phyloP scores from a whole-genome alignment of 1,284 basidiomycete species.

The Schizophyllum commune region DNA sequence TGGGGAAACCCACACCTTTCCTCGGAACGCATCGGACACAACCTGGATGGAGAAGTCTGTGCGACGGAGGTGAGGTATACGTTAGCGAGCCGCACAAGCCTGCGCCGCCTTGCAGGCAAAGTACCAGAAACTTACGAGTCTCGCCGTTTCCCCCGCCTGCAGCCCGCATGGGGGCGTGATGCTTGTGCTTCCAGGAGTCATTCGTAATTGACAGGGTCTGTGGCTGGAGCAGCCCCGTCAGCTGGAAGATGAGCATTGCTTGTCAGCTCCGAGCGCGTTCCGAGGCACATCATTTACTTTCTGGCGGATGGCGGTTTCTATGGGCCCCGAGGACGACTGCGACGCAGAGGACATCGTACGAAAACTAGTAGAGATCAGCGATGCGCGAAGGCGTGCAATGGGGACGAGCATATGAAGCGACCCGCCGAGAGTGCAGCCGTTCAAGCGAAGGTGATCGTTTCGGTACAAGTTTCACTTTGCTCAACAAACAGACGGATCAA shows the following conservation, averaged over 20 bases:
- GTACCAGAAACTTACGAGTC: constrained; percentile 51
- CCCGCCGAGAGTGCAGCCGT: too few species aligned
- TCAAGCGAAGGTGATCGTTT: too few species aligned
- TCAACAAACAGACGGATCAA: too few species aligned
- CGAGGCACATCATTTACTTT: constrained; percentile 36
- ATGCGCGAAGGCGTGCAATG: too few species aligned
- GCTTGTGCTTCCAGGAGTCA: constrained; percentile 71
- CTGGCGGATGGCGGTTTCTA: constrained; percentile 39
- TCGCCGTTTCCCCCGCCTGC: constrained; percentile 47
- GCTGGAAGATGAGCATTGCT: constrained; percentile 28
- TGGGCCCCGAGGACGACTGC: constrained; percentile 25
- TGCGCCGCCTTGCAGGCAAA: constrained; percentile 10
- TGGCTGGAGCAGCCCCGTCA: constrained; percentile 50
- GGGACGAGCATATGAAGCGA: too few species aligned
- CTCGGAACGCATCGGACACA: constrained; percentile 62
- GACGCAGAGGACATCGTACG: not conserved
- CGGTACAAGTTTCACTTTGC: too few species aligned
- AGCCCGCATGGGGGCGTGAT: constrained; percentile 69
- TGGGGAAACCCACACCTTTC: constrained; percentile 44
- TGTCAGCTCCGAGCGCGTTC: constrained; percentile 13
- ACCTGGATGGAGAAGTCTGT: constrained; percentile 70
- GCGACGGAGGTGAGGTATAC: not conserved
- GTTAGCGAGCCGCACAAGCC: constrained; percentile 13
- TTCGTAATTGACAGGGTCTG: constrained; percentile 54
- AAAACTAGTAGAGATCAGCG: not conserved